Conservation (phyloP, 202 grass and related monocot species). For the Setaria italica region DNA sequence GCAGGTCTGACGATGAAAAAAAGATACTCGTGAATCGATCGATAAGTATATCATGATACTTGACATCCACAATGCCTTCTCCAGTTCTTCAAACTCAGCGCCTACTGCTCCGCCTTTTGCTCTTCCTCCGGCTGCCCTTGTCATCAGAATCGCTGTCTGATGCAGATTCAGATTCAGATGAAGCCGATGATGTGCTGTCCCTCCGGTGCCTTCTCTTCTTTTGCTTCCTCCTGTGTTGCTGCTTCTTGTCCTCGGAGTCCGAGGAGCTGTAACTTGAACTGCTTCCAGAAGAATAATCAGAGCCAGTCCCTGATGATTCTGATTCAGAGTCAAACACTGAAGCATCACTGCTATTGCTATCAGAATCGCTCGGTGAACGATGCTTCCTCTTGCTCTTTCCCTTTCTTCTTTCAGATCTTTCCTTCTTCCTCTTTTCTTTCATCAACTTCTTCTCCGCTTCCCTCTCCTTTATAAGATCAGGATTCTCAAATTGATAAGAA, state of each 20-base stretch:
- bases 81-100: constrained; percentile 30
- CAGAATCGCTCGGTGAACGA: constrained; percentile 56
- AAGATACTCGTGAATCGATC: constrained; percentile 1
- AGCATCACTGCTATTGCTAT: constrained; percentile 55
- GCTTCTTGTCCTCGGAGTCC: constrained; percentile 68
- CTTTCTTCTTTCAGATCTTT: constrained; percentile 36
- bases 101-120: constrained; percentile 41
- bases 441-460: constrained; percentile 48
- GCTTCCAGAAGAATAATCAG: constrained; percentile 68
- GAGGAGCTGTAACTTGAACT: constrained; percentile 72
- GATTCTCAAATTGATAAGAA: constrained; percentile 63
- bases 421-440: constrained; percentile 49
- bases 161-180: constrained; percentile 60
- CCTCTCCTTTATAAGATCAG: constrained; percentile 67
- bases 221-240: constrained; percentile 52
- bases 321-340: constrained; percentile 70
- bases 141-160: constrained; percentile 68
- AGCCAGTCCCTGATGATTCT: constrained; percentile 54
- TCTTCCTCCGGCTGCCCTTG: constrained; percentile 54
- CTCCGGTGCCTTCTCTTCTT: constrained; percentile 68
- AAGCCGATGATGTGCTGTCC: constrained; percentile 57
- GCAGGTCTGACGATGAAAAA: not conserved
- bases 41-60: constrained; percentile 3
- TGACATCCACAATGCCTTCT: not conserved
- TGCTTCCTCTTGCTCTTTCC: constrained; percentile 76